A percentile compares a stretch with the other conserved stretches of the same genome.
Conservation (phyloP, 2,329 filamentous ascomycete species). For the Penicillium crustosum region DNA sequence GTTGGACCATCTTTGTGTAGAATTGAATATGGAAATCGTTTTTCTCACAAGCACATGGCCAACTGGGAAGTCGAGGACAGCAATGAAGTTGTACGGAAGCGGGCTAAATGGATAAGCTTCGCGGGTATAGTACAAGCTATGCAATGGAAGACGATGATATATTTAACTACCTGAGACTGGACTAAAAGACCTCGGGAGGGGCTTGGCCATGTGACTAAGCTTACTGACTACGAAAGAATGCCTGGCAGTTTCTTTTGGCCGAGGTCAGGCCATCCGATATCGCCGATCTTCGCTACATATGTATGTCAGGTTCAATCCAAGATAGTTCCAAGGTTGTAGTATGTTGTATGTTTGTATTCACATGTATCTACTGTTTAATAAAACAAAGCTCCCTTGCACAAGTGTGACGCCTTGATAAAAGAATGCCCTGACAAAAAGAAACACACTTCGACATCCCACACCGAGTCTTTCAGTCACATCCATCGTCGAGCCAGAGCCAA, state of each 20-base stretch:
- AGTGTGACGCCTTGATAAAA: background rate
- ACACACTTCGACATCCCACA: background rate
- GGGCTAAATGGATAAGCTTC: constrained; percentile 16
- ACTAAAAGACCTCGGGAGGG: too few species aligned
- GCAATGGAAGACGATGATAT: too few species aligned
- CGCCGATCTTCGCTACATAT: constrained; percentile 19
- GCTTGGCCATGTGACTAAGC: too few species aligned
- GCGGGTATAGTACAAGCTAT: background rate
- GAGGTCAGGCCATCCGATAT: constrained; percentile 28
- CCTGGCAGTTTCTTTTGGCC: constrained; percentile 26
- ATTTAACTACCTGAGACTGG: too few species aligned
- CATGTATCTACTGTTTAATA: background rate
- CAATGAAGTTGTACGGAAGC: background rate
- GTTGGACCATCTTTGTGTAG: constrained; percentile 27
- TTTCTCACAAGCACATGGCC: constrained; percentile 17
- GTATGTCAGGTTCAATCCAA: constrained; percentile 9
- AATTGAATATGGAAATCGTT: background rate
- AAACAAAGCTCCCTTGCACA: background rate
- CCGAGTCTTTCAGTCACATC: background rate
- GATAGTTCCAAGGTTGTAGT: background rate
- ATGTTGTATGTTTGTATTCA: background rate
- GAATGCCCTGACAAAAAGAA: background rate
- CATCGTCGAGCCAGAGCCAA: background rate
- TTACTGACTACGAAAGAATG: too few species aligned
- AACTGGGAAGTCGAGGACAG: background rate